Percentiles rank a stretch among this genome's conserved stretches.
phyloP scores from a whole-genome alignment of 1,139 yeast species.

The Taiozyma sp. region DNA sequence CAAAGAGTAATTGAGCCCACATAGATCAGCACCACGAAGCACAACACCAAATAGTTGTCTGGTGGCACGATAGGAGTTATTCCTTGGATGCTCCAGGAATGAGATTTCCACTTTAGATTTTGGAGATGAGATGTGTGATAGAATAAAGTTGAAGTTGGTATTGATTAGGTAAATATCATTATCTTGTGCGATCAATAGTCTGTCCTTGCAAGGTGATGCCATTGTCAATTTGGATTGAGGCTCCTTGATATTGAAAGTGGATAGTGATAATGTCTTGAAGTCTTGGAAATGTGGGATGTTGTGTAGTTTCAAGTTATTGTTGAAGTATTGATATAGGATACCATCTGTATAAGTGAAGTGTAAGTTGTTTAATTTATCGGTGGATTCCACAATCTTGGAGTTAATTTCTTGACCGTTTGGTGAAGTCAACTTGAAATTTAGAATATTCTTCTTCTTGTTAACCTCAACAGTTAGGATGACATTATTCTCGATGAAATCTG shows the following conservation, averaged over 20 bases:
- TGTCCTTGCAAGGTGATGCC: slow-evolving; percentile 30
- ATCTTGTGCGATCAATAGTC: slow-evolving; percentile 33
- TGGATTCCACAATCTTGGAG: slow-evolving; percentile 20
- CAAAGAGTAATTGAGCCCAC: slow-evolving; percentile 45
- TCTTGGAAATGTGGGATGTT: slow-evolving; percentile 29
- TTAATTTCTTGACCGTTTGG: slow-evolving; percentile 24
- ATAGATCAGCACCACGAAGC: slow-evolving; percentile 17
- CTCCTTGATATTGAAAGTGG: slow-evolving; percentile 13
- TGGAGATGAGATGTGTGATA: slow-evolving; percentile 29
- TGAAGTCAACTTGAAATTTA: slow-evolving; percentile 37
- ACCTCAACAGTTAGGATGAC: slow-evolving; percentile 18
- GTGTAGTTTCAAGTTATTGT: slow-evolving; percentile 10
- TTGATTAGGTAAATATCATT: slow-evolving; percentile 35
- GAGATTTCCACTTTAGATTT: slow-evolving; percentile 15
- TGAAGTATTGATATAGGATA: slow-evolving; percentile 16
- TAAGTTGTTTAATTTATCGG: slow-evolving; percentile 3
- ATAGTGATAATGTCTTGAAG: slow-evolving; percentile 21
- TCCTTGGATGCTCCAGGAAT: slow-evolving; percentile 5
- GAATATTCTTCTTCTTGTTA: slow-evolving; percentile 31
- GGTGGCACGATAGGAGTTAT: slow-evolving; percentile 1
- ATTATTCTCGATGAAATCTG: slow-evolving; percentile 15
- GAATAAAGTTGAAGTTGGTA: slow-evolving; percentile 34
- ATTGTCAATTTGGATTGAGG: slow-evolving; percentile 8
- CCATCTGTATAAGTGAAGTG: slow-evolving; percentile 18
- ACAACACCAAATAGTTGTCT: slow-evolving; percentile 15